These are phyloP conservation scores for Lentinula sp. DNA, from an alignment of 768 basidiomycete species.

Conservation along the genomic window DNA sequence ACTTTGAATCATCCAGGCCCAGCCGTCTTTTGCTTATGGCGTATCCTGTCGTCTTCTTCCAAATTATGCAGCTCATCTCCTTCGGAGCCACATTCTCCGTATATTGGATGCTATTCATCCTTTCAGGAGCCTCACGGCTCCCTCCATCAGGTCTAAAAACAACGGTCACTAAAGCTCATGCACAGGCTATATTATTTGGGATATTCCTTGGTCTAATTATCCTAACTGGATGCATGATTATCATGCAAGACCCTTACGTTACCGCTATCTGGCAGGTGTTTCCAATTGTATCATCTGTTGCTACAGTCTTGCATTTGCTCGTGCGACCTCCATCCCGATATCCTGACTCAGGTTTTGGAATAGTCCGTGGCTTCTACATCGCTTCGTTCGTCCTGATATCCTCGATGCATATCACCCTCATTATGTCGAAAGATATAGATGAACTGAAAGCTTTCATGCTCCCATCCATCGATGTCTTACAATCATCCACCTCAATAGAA, in stretches of 20 bases:
- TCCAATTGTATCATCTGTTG: conserved; percentile 40
- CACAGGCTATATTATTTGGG: conserved; percentile 47
- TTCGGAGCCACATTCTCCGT: conserved; percentile 38
- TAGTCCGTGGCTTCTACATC: conserved; percentile 32
- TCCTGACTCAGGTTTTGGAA: conserved; percentile 28
- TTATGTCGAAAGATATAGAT: conserved; percentile 29
- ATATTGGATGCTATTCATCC: conserved; percentile 41
- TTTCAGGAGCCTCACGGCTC: conserved; percentile 26
- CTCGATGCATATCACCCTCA: conserved; percentile 32
- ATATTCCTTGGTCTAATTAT: conserved; percentile 36
- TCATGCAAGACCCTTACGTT: conserved; percentile 31
- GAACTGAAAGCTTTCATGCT: conserved; percentile 26
- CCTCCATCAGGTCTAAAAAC: conserved; percentile 8
- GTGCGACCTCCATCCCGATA: conserved; percentile 28
- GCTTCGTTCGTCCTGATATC: conserved; percentile 33
- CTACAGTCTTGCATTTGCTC: conserved; percentile 29
- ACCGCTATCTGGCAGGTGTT: conserved; percentile 53
- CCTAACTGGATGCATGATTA: conserved; percentile 41
- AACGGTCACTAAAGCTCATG: conserved; percentile 36
- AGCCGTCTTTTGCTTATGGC: conserved; percentile 28
- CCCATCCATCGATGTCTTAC: conserved; percentile 26
- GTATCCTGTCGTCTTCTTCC: conserved; percentile 33
- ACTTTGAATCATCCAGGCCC: conserved; percentile 37
- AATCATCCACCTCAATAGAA: conserved; percentile 16
- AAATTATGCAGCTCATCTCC: conserved; percentile 35